Base-by-base conservation (phyloP, 1,284 basidiomycete species). In the Sutorius eximius region DNA sequence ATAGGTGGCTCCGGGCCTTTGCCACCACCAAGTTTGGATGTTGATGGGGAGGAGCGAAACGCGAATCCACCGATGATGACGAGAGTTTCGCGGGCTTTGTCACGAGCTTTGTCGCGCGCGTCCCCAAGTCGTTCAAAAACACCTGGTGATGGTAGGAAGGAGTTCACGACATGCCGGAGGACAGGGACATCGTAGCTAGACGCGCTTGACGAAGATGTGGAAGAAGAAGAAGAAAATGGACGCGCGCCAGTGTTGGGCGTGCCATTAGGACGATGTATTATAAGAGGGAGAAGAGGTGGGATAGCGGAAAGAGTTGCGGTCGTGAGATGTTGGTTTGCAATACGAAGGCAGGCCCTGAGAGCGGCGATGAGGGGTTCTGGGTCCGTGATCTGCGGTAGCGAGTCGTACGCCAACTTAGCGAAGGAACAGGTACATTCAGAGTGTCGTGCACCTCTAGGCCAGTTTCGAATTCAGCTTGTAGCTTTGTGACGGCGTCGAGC, bases 41-140 rank as follows among this genome's bases (percentile, higher is more conserved):
- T 75, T 16, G 75, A 61, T 10, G 71, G 67, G 33, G 80, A 77
- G 41, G 76, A 74, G 29, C 85, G 82, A 71, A 89, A 87, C 6
- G 89, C 87, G 53, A 86, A 77, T 38, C 83, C 83, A 54, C 86
- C 88, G 43, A 93, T 76, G 55, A 86, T 75, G 44, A 89, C 82
- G 29, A 95, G 71, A 11, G 82, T 81, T 63, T 91, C 87, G 40
- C 87, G 82, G 29, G 93, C 93, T 60, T 86, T 89, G 36, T 85
- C 78, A 56, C 92, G 80, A 27, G 86, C 77, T 55, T 79, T 81
- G 66, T 93, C 90, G 62, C 86, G 79, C 43, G 71, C 82, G 69
- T 95, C 93, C 29, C 90, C 91, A 15, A 95, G 80, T 52, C 89
- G 84, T 63, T 95, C 93, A 57, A 95, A 77, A 33, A 93, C 76